Evolutionary conservation across 352 stramenopile species (phyloP), one percentile per base, ranked within the genome.

Genomic region (Phytophthora sp.): DNA sequence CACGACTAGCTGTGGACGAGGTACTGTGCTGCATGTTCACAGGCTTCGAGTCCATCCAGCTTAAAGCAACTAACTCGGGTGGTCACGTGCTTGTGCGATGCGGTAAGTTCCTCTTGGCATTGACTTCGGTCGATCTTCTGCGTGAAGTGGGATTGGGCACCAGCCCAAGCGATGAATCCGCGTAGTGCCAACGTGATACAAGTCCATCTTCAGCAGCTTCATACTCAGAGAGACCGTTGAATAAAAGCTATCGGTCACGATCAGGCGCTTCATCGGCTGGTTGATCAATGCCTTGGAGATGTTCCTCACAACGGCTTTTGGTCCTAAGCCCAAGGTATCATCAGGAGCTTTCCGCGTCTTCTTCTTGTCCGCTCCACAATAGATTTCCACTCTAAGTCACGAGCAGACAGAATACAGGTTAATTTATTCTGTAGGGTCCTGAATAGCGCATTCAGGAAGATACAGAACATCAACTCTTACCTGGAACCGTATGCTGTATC

Each of bases 1-100:
- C 4, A 27, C 35, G 3, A 58, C 35, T 9, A 63, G 5, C 18
- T 52, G 27, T 15, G 56, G 63, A 23, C 49, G 66, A 0, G 51
- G 49, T 6, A 59, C 52, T 27, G 26, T 42, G 12, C 36, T 51
- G 13, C 42, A 51, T 35, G 23, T 21, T 21, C 23, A 51, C 21
- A 4, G 42, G 21, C 3, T 51, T 29, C 1, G 13, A 31, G 9
- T 51, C 42, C 23, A 51, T 51, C 42, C 12, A 35, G 42, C 24
- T 51, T 12, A 35, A 0, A 4, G 42, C 42, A 12, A 51, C 15
- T 2, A 35, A 24, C 23, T 21, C 5, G 23, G 42, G 7, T 33
- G 42, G 11, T 51, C 23, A 15, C 21, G 13, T 4, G 42, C 3
- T 13, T 51, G 13, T 3, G 42, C 42, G 23, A 35, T 51, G 21